Evolutionary conservation across 345 rosid species (phyloP).

Genomic region (Salix brachista): DNA sequence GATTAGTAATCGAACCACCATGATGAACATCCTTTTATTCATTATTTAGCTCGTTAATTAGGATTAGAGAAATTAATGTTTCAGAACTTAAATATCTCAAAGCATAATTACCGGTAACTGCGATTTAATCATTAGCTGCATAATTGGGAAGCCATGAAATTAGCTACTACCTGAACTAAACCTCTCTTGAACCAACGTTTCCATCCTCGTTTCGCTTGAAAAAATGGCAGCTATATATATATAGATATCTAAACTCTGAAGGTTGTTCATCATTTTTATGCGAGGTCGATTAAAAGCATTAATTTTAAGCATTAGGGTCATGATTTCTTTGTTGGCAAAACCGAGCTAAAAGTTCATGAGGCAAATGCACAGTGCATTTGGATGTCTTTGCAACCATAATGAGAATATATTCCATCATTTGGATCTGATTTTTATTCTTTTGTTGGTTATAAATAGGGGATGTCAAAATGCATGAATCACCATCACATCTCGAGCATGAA

Average conservation of each 20-base stretch:
- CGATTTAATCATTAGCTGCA: not conserved
- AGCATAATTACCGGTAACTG: no score
- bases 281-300: not conserved
- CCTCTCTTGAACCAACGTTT: not conserved
- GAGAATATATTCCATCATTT: conserved; percentile 8
- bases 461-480: not conserved
- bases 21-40: not conserved
- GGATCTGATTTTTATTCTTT: not conserved
- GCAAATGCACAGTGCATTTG: not conserved
- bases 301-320: not conserved
- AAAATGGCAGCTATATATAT: not conserved
- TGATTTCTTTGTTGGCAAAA: not conserved
- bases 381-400: not conserved
- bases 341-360: not conserved
- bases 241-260: not conserved
- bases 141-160: not conserved
- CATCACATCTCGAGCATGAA: not conserved
- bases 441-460: conserved; percentile 11
- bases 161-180: not conserved
- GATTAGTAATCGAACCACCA: no score
- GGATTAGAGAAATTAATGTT: not conserved
- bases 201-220: not conserved
- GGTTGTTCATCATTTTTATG: not conserved
- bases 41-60: not conserved
- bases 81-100: no score